Evolutionary conservation across 2,329 filamentous ascomycete species (phyloP).

Genomic region (Ascosphaera apis): DNA sequence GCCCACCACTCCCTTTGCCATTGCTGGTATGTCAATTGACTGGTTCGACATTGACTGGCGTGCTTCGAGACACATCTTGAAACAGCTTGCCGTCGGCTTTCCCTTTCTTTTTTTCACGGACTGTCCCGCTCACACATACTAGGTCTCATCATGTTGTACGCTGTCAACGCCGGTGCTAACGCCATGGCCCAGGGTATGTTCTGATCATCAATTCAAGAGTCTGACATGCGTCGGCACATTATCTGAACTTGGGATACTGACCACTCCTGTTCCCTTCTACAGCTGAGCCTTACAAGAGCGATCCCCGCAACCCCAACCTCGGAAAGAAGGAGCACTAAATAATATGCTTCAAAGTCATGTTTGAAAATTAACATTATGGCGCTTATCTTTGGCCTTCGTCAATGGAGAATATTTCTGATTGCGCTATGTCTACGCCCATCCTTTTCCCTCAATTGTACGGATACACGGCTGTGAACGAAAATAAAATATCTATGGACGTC

Average conservation of each 20-base stretch:
- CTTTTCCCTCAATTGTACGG: no score
- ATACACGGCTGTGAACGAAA: no score
- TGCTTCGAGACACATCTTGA: no score
- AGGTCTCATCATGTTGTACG: slow-evolving; percentile 77
- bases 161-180: slow-evolving; percentile 64
- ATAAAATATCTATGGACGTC: no score
- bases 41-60: not conserved
- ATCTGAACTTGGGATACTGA: slow-evolving; percentile 2
- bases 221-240: not conserved
- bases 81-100: no score
- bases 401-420: no score
- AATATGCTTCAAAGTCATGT: not conserved
- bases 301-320: slow-evolving; percentile 51
- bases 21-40: slow-evolving; percentile 49
- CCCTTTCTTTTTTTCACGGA: no score
- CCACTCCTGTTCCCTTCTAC: slow-evolving; percentile 7
- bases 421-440: no score
- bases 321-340: slow-evolving; percentile 15
- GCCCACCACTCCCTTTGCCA: slow-evolving; percentile 84
- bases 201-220: slow-evolving; percentile 10
- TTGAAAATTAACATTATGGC: no score
- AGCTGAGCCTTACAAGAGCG: slow-evolving; percentile 95
- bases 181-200: slow-evolving; percentile 50
- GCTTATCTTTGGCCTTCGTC: no score
- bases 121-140: slow-evolving; percentile 10